These are phyloP conservation scores for Plasmodium vivax DNA, from an alignment of 169 alveolate genomes.

Conservation along the genomic window DNA sequence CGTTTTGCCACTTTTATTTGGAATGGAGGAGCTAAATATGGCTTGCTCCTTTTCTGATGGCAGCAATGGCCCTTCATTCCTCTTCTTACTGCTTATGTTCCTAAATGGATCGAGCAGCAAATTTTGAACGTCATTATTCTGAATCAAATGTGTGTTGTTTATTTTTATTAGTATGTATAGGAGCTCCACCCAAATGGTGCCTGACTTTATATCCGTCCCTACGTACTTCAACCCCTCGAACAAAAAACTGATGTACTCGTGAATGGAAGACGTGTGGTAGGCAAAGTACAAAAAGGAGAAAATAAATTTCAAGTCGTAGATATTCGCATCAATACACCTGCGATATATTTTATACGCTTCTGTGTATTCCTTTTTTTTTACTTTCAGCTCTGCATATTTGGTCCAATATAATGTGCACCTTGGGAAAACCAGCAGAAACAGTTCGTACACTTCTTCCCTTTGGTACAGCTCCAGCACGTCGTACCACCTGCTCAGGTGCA, in stretches of 20 bases:
- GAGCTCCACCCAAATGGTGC: constrained; percentile 82
- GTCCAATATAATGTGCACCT: constrained; percentile 64
- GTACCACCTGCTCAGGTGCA: constrained; percentile 51
- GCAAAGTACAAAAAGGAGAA: constrained; percentile 77
- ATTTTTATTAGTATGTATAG: constrained; percentile 79
- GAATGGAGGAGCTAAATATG: constrained; percentile 66
- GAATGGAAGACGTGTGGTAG: constrained; percentile 84
- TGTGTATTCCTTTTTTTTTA: constrained; percentile 62
- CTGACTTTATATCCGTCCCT: constrained; percentile 83
- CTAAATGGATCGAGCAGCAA: constrained; percentile 81
- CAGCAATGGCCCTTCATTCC: constrained; percentile 19
- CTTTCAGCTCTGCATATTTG: constrained; percentile 67
- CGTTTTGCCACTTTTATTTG: constrained; percentile 17
- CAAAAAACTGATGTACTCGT: constrained; percentile 82
- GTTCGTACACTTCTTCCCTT: constrained; percentile 60
- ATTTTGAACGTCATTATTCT: constrained; percentile 73
- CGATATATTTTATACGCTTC: constrained; percentile 65
- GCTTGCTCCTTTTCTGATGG: constrained; percentile 82
- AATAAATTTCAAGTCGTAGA: constrained; percentile 54
- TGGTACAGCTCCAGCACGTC: constrained; percentile 38
- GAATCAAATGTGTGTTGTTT: constrained; percentile 78
- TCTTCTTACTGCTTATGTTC: constrained; percentile 22
- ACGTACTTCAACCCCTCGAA: constrained; percentile 76
- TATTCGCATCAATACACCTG: constrained; percentile 67
- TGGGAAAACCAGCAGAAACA: constrained; percentile 47